Evolutionary conservation across 2,329 filamentous ascomycete species (phyloP), one percentile per base, ranked within the genome.

Genomic region (Trichoderma arundinaceum): DNA sequence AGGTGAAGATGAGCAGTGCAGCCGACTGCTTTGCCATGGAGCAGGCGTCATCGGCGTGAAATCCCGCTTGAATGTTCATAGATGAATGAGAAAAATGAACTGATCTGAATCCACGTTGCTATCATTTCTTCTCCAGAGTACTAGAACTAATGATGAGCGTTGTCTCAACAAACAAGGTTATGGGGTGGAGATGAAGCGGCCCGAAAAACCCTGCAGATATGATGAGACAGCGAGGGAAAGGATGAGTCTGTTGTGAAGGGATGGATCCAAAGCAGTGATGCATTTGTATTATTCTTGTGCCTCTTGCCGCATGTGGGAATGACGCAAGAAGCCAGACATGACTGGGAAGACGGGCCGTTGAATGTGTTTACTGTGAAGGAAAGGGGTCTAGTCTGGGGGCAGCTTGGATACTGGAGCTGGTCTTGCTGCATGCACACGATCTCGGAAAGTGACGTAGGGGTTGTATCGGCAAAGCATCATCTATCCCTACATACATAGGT

Each of bases 381-480:
- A 56, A 33, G 10, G 1, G 17, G 38, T 15, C 10, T 32, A 33
- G 39, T 32, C 19, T 13, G n/a, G 15, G 22, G 19, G 46, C 12
- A 13, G n/a, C n/a, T n/a, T n/a, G 46, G 19, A 49, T 4, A 22
- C 15, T 43, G 38, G 13, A 43, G 17, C 22, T 46, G 17, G 1
- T 19, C 41, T 28, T 28, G 22, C 4, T 28, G 22, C 22, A 4
- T 28, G 22, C 2, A 28, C 22, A 28, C 4, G 22, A 28, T 28
- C 2, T 28, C 22, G 22, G 22, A 28, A 46, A 35, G 41, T 58
- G 54, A 58, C 54, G 54, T 58, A 58, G n/a, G n/a, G n/a, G n/a
- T n/a, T n/a, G n/a, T n/a, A n/a, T n/a, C n/a, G 38, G n/a, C 15
- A 53, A 53, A 53, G 33, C n/a, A n/a, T 53, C 33, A 32, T 10